A percentile compares a stretch with the other conserved stretches of the same genome.
phyloP scores from a whole-genome alignment of 2,329 filamentous ascomycete species.

The Beauveria asiatica region DNA sequence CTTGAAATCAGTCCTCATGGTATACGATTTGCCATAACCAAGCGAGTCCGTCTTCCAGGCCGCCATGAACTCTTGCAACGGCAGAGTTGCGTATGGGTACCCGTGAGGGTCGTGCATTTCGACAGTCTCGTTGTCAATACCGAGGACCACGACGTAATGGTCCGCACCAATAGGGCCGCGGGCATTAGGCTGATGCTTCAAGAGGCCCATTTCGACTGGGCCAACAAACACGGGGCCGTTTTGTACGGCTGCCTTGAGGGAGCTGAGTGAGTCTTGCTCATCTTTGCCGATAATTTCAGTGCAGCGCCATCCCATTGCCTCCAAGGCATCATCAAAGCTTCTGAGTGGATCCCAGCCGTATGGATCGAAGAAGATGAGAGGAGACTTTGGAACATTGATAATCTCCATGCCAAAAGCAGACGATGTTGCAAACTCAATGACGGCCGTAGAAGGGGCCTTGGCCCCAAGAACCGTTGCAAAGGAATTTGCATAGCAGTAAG shows the following conservation, averaged over 20 bases:
- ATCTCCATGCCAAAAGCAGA: constrained; percentile 16
- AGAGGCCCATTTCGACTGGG: constrained; percentile 15
- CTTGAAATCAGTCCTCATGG: constrained; percentile 14
- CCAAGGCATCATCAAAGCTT: constrained; percentile 11
- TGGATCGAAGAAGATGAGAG: constrained; percentile 15
- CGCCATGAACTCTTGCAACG: constrained; percentile 12
- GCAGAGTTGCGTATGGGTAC: constrained; percentile 14
- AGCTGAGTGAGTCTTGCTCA: constrained; percentile 10
- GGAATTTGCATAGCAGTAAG: constrained; percentile 16
- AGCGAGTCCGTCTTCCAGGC: constrained; percentile 14
- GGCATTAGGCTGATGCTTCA: constrained; percentile 12
- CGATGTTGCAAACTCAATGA: constrained; percentile 16
- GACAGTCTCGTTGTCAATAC: constrained; percentile 4
- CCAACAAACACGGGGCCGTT: constrained; percentile 15
- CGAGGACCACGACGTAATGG: constrained; percentile 14
- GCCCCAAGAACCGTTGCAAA: constrained; percentile 14
- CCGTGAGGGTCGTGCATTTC: constrained; percentile 15
- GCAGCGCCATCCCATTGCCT: constrained; percentile 13
- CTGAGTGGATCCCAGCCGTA: constrained; percentile 14
- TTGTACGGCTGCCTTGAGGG: constrained; percentile 9
- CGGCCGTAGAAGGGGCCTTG: constrained; percentile 11
- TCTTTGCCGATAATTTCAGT: constrained; percentile 11
- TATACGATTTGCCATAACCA: constrained; percentile 14
- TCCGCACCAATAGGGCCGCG: constrained; percentile 14
- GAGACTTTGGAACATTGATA: constrained; percentile 10